A percentile compares a stretch with the other conserved stretches of the same genome.
These are phyloP conservation scores for Stygiomarasmius scandens DNA, from an alignment of 1,284 basidiomycete species.

Conservation along the genomic window DNA sequence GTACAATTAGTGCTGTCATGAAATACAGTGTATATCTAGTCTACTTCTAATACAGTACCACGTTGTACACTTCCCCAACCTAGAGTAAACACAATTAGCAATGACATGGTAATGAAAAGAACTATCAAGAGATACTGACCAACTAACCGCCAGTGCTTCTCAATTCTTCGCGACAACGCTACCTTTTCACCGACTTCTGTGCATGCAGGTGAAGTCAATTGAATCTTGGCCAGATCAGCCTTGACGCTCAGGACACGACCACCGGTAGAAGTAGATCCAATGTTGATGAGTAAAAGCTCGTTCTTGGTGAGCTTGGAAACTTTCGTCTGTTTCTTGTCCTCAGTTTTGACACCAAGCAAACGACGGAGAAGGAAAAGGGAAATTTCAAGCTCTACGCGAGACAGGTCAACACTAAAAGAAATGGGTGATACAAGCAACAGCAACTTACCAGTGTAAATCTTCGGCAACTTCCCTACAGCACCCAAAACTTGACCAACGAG, in stretches of 20 bases:
- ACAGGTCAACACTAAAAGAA: neutral
- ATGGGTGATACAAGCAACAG: neutral
- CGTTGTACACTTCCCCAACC: slow-evolving; percentile 58
- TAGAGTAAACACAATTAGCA: slow-evolving; percentile 20
- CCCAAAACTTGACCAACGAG: slow-evolving; percentile 96
- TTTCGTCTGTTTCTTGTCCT: slow-evolving; percentile 98
- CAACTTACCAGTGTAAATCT: slow-evolving; percentile 84
- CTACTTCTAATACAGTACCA: slow-evolving; percentile 54
- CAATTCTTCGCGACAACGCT: slow-evolving; percentile 87
- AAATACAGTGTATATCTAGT: slow-evolving; percentile 29
- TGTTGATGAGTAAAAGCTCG: slow-evolving; percentile 93
- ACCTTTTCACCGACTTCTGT: slow-evolving; percentile 96
- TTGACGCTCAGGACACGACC: slow-evolving; percentile 91
- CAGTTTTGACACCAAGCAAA: slow-evolving; percentile 95
- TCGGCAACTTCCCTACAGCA: slow-evolving; percentile 90
- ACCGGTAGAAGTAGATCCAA: slow-evolving; percentile 92
- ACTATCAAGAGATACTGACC: slow-evolving; percentile 48
- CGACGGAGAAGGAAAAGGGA: slow-evolving; percentile 91
- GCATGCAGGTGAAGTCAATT: slow-evolving; percentile 89
- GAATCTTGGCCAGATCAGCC: slow-evolving; percentile 91
- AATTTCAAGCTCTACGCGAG: slow-evolving; percentile 77
- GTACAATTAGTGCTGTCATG: too few relatives aligned
- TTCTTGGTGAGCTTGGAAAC: slow-evolving; percentile 92
- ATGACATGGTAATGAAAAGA: neutral
- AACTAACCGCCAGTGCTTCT: slow-evolving; percentile 96